Conservation (phyloP, 495 filamentous ascomycete genomes). For the Cairneyella variabilis region DNA sequence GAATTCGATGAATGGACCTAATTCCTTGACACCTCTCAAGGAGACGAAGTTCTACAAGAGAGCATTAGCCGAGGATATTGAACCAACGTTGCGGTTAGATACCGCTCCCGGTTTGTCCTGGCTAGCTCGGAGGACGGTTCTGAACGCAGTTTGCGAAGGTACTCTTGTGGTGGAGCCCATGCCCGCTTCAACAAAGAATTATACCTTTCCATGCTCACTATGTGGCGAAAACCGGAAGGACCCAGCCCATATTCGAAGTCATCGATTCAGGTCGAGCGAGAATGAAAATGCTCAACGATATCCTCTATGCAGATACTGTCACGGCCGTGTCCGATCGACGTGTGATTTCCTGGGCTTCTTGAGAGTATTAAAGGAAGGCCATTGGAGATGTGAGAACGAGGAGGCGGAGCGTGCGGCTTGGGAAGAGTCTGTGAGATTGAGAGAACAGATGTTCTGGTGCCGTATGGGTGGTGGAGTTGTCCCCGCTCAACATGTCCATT, state of each 20-base stretch:
- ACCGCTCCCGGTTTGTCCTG: slow-evolving; percentile 87
- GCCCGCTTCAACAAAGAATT: slow-evolving; percentile 54
- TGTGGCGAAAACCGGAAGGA: slow-evolving; percentile 80
- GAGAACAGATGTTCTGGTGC: slow-evolving; percentile 96
- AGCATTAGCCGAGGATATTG: slow-evolving; percentile 80
- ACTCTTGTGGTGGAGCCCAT: slow-evolving; percentile 85
- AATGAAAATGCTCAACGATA: slow-evolving; percentile 73
- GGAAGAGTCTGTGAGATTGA: slow-evolving; percentile 85
- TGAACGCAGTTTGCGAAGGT: slow-evolving; percentile 81
- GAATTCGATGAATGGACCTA: slow-evolving; percentile 31
- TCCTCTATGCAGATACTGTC: slow-evolving; percentile 85
- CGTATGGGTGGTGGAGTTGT: slow-evolving; percentile 57
- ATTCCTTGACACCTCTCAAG: slow-evolving; percentile 50
- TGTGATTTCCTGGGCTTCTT: slow-evolving; percentile 93
- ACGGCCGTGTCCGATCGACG: slow-evolving; percentile 75
- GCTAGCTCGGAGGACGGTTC: slow-evolving; percentile 79
- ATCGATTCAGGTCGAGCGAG: slow-evolving; percentile 85
- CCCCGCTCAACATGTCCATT: slow-evolving; percentile 16
- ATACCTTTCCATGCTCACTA: slow-evolving; percentile 71
- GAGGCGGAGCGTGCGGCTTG: slow-evolving; percentile 77
- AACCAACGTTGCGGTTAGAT: slow-evolving; percentile 88
- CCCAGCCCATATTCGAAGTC: slow-evolving; percentile 67
- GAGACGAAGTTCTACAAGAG: slow-evolving; percentile 95
- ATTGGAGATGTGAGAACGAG: slow-evolving; percentile 52
- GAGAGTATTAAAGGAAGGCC: slow-evolving; percentile 82